phyloP scores from a whole-genome alignment of 495 filamentous ascomycete species.

The Tuber indicum region DNA sequence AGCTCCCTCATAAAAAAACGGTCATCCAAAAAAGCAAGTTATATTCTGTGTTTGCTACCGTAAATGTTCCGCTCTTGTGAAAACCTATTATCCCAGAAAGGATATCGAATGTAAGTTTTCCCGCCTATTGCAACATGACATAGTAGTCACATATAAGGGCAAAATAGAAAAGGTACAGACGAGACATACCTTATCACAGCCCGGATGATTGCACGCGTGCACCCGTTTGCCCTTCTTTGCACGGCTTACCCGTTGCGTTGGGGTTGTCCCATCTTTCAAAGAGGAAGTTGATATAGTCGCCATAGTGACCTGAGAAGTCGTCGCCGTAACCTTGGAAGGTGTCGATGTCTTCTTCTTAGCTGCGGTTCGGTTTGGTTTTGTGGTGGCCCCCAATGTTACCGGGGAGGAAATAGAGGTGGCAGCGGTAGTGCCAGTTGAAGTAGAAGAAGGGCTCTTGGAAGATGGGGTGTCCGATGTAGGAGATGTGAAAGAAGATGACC shows the following conservation, averaged over 20 bases:
- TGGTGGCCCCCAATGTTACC: conserved; percentile 39
- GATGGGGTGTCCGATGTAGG: conserved; percentile 32
- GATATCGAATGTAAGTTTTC: conserved; percentile 25
- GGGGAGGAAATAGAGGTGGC: conserved; percentile 33
- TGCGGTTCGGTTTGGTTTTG: conserved; percentile 36
- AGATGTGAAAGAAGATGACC: conserved; percentile 32
- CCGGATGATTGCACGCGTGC: conserved; percentile 40
- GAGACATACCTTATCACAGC: conserved; percentile 40
- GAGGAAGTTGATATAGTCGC: conserved; percentile 33
- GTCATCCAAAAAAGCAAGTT: conserved; percentile 1
- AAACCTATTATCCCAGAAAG: conserved; percentile 25
- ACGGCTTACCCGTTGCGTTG: conserved; percentile 41
- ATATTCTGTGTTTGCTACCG: conserved; percentile 25
- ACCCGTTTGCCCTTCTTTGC: conserved; percentile 43
- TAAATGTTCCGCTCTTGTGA: conserved; percentile 42
- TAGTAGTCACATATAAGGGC: conserved; percentile 9
- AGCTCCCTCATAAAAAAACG: conserved; percentile 7
- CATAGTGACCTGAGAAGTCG: conserved; percentile 30
- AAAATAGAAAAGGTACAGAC: background rate
- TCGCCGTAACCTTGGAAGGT: conserved; percentile 25
- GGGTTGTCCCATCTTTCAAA: conserved; percentile 37
- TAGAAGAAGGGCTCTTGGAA: conserved; percentile 34
- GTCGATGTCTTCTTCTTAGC: conserved; percentile 32
- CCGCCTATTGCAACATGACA: conserved; percentile 9
- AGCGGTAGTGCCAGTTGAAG: conserved; percentile 37